Evolutionary conservation across 306 rosid genomes (phyloP).

Genomic region (Gastrolobium bilobum): DNA sequence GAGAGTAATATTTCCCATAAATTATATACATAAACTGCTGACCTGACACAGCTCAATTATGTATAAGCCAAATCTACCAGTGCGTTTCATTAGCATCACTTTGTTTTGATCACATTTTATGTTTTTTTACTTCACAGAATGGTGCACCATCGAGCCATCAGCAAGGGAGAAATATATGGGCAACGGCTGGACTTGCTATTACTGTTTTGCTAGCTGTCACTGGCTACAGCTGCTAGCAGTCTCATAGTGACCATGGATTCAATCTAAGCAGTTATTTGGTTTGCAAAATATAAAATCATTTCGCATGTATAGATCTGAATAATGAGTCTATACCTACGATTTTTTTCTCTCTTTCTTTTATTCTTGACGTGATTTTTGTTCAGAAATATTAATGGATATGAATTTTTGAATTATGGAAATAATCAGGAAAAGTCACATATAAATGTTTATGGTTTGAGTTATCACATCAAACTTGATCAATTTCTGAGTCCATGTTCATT

Average conservation of each 20-base stretch:
- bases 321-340: constrained; percentile 37
- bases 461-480: constrained; percentile 61
- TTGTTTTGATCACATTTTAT: constrained; percentile 32
- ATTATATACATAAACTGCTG: neutral
- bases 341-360: neutral
- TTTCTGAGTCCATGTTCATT: constrained; percentile 49
- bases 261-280: constrained; percentile 41
- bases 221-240: constrained; percentile 56
- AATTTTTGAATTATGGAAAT: constrained; percentile 52
- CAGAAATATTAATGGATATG: constrained; percentile 43
- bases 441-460: constrained; percentile 32
- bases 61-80: neutral
- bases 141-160: constrained; percentile 64
- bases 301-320: constrained; percentile 51
- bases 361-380: constrained; percentile 42
- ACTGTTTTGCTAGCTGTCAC: constrained; percentile 62
- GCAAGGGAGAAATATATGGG: constrained; percentile 61
- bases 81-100: constrained; percentile 7
- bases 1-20: no score
- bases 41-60: neutral
- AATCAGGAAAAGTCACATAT: constrained; percentile 28
- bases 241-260: constrained; percentile 49
- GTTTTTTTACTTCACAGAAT: constrained; percentile 59
- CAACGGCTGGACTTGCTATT: constrained; percentile 59
- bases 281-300: constrained; percentile 48